Evolutionary conservation across 2,329 filamentous ascomycete species (phyloP), one percentile per base, ranked within the genome.

Genomic region (Sporothrix euskadiensis): DNA sequence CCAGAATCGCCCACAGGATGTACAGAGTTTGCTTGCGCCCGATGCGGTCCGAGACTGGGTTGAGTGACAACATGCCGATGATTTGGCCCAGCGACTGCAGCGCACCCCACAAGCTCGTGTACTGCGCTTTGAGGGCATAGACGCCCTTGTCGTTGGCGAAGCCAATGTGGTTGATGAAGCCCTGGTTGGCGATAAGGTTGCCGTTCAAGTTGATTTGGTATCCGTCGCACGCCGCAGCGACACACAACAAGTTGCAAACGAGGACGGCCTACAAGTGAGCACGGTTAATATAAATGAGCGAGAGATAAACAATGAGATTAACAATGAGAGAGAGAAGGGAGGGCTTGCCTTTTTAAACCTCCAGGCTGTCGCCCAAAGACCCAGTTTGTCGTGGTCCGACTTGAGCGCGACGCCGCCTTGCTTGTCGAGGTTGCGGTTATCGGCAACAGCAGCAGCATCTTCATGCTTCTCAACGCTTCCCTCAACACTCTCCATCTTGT

Each of bases 21-120:
- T 74, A 76, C 14, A 77, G n/a, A 0, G 75, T 75, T 65, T 66
- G 65, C 59, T 76, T 76, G 39, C 75, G 75, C 32, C 75, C 75
- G 44, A 76, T 71, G 19, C 22, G 9, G 49, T 72, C 73, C 8
- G 73, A 76, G 47, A 76, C 69, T 6, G 74, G 74, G 47, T 69
- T 75, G 14, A 76, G 63, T 0, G 74, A 44, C 0, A 75, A 41
- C 74, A 75, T 75, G 59, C 74, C 75, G 10, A 76, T 30, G 9
- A 76, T 69, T 69, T 76, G 75, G 63, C 75, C 75, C 14, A 75
- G 56, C 6, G 74, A 75, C 56, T 75, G 74, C 68, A 76, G 66
- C 0, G 75, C 75, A 9, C 74, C 74, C 75, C 75, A 76, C 10
- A 75, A 57, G 3, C 74, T 71, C 0, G 74, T 76, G 65, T 74